These are phyloP conservation scores for Lachnellula arida DNA, from an alignment of 2,329 filamentous ascomycete genomes.

Conservation along the genomic window DNA sequence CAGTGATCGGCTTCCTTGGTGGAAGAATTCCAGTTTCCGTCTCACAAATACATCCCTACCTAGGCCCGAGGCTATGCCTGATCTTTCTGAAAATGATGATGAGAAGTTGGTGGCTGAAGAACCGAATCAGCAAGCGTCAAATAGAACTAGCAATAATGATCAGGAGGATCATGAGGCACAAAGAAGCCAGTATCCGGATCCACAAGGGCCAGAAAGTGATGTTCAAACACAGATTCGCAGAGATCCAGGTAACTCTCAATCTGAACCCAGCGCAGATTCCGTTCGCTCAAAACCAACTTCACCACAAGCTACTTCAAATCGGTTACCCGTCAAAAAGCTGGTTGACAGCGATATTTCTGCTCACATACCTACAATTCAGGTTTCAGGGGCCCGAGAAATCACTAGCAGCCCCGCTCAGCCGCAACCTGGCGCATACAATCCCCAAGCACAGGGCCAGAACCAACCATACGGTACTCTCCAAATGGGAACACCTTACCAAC, in stretches of 20 bases:
- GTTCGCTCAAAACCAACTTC: no score
- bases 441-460: constrained; percentile 11
- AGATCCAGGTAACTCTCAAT: no score
- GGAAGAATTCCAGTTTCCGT: background rate
- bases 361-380: background rate
- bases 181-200: no score
- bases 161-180: no score
- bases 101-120: background rate
- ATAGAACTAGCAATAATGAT: background rate
- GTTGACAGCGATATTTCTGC: background rate
- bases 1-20: background rate
- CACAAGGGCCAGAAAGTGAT: no score
- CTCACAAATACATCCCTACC: background rate
- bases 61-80: background rate
- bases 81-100: background rate
- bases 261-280: no score
- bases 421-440: constrained; percentile 21
- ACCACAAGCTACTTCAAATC: no score
- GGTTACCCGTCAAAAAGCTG: background rate
- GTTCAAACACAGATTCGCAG: no score
- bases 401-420: constrained; percentile 8
- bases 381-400: background rate
- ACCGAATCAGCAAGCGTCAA: background rate
- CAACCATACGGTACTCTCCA: constrained; percentile 14
- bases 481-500: constrained; percentile 30